Conservation (phyloP, 345 rosid genomes). For the Pugionium dolabratum region DNA sequence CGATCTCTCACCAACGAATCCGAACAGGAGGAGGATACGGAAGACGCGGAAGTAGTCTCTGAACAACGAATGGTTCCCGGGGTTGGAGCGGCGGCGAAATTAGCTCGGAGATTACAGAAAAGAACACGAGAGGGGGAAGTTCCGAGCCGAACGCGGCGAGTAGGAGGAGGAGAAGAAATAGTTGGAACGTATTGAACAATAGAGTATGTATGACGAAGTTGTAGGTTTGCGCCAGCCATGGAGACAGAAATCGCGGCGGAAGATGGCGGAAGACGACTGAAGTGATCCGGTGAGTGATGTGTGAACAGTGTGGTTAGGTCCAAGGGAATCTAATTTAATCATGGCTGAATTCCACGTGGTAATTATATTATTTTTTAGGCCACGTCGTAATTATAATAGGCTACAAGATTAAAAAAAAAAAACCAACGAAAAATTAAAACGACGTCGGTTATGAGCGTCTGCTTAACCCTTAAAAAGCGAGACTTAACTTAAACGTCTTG, state of each 20-base stretch:
- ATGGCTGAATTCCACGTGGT: slow-evolving; percentile 29
- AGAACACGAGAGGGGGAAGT: slow-evolving; percentile 28
- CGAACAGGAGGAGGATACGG: slow-evolving; percentile 30
- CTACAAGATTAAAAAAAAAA: not conserved
- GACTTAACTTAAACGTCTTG: slow-evolving; percentile 10
- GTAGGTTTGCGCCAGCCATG: slow-evolving; percentile 39
- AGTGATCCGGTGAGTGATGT: slow-evolving; percentile 36
- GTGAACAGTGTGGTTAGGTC: slow-evolving; percentile 19
- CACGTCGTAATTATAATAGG: slow-evolving; percentile 22
- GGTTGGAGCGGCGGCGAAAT: slow-evolving; percentile 14
- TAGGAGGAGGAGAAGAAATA: slow-evolving; percentile 30
- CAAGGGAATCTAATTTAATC: slow-evolving; percentile 22
- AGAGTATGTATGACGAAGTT: slow-evolving; percentile 37
- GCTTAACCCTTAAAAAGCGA: not conserved
- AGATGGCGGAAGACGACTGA: slow-evolving; percentile 38
- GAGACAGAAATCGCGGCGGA: slow-evolving; percentile 33
- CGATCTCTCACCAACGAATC: slow-evolving; percentile 35
- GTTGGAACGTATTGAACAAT: slow-evolving; percentile 26
- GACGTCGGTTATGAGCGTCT: slow-evolving; percentile 15
- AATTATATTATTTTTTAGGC: not conserved
- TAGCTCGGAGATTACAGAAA: slow-evolving; percentile 36
- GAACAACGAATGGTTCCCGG: slow-evolving; percentile 30
- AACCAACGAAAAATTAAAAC: not conserved
- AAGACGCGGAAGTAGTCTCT: not conserved
- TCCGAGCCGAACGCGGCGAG: slow-evolving; percentile 23